Base-by-base conservation (phyloP, 164 flowering plant genomes). In the Vitis labrusca region DNA sequence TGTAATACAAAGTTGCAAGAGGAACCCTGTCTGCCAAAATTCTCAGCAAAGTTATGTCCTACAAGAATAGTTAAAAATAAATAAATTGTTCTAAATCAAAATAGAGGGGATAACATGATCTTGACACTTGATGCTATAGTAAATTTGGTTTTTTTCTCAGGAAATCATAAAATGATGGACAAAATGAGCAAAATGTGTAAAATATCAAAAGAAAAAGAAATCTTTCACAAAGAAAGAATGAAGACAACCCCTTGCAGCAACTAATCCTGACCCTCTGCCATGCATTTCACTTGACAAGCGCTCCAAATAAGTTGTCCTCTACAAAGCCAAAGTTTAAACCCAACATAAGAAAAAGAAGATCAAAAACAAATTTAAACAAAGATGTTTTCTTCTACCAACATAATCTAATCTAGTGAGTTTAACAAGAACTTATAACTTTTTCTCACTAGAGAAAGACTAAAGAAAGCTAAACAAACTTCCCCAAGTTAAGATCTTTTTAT, bases 231-330 rank as follows among this genome's bases (percentile, higher is more conserved):
- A 51, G 65, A 56, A 66, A 19, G 9, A 3, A 14, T 32, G 23
- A 63, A 49, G 49, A 23, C 16, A 19, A 64, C 54, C 50, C 37
- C 15, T 30, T n/a, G 72, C 54, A 64, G 63, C 50, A 19, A 27
- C 59, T 10, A 64, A 50, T 53, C 61, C 77, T 14, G 71, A 63
- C 60, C 59, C 48, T 50, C 76, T 65, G 65, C 66, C 69, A 69
- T 73, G 60, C n/a, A 12, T 8, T 19, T 75, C 76, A 67, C 49
- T 73, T 50, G 72, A 60, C 51, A 68, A 66, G 49, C 54, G 65
- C 81, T 86, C 85, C 79, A 86, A 74, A 77, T 74, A 65, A 55
- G n/a, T 69, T 68, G 74, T 73, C 73, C 78, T 81, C 90, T 86
- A 49, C 70, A 69, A 59, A 68, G 61, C 49, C 37, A 75, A 65